These are phyloP conservation scores for Mayamaea pseudoterrestris DNA, from an alignment of 108 stramenopile species.

Conservation along the genomic window DNA sequence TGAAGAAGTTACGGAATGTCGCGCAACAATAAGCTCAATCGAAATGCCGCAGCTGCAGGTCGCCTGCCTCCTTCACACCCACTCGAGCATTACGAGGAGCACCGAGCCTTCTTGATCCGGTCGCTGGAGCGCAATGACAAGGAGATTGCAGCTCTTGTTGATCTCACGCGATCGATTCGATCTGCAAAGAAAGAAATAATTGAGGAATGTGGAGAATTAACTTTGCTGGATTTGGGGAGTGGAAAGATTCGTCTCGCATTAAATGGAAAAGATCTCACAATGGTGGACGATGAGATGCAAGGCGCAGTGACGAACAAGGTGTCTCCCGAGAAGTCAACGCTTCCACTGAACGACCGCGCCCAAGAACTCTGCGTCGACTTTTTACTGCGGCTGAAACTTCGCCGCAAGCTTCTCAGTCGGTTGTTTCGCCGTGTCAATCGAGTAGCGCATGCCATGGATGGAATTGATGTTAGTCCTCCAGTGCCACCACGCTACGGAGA, in stretches of 20 bases:
- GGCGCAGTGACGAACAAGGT: too few species aligned
- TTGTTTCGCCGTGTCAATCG: conserved; percentile 55
- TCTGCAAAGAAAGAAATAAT: conserved; percentile 14
- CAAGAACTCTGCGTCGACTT: conserved; percentile 40
- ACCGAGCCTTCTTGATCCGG: conserved; percentile 21
- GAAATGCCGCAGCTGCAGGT: too few species aligned
- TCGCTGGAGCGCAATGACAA: conserved; percentile 35
- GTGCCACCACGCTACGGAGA: conserved; percentile 40
- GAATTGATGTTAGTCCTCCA: conserved; percentile 19
- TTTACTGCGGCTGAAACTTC: conserved; percentile 49
- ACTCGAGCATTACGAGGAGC: background rate
- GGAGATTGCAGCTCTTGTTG: conserved; percentile 24
- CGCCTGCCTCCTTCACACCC: too few species aligned
- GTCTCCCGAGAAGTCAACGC: too few species aligned
- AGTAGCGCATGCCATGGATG: conserved; percentile 57
- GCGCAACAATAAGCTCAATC: too few species aligned
- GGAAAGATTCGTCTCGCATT: conserved; percentile 10
- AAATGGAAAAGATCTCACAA: too few species aligned
- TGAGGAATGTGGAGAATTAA: conserved; percentile 18
- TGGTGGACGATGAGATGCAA: too few species aligned
- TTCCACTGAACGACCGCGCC: too few species aligned
- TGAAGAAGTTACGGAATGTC: too few species aligned
- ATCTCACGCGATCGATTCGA: conserved; percentile 24
- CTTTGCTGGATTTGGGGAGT: conserved; percentile 30
- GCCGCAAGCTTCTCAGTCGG: conserved; percentile 55